phyloP scores from a whole-genome alignment of 495 filamentous ascomycete genomes.

The Xylaria grammica region DNA sequence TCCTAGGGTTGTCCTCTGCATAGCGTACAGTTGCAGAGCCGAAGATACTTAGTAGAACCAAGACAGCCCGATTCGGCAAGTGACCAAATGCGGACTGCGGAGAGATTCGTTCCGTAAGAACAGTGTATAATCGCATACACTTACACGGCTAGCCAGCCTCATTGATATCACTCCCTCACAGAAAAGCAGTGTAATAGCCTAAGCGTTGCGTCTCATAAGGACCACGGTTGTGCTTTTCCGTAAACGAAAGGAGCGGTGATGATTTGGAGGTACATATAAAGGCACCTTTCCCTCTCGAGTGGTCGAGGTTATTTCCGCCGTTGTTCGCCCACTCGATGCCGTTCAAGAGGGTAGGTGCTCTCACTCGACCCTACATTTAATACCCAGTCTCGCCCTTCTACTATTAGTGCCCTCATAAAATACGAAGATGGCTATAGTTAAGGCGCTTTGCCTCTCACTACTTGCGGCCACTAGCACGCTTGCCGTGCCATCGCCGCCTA shows the following conservation, averaged over 20 bases:
- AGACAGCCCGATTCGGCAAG: slow-evolving; percentile 6
- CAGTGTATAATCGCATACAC: neutral
- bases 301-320: too few species aligned
- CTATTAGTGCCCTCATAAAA: neutral
- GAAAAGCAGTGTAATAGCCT: neutral
- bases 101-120: slow-evolving; percentile 3
- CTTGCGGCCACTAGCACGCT: slow-evolving; percentile 7
- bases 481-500: neutral
- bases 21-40: neutral
- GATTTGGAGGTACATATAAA: neutral
- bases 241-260: neutral
- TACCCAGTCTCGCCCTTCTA: neutral
- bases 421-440: slow-evolving; percentile 9
- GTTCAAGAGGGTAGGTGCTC: too few species aligned
- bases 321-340: too few species aligned
- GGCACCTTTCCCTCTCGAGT: neutral
- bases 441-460: slow-evolving; percentile 1
- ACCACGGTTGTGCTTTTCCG: neutral
- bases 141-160: neutral
- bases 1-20: neutral
- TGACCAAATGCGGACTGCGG: slow-evolving; percentile 9
- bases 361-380: too few species aligned
- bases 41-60: neutral
- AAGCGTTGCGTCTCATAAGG: too few species aligned
- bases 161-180: slow-evolving; percentile 5